These are phyloP conservation scores for Dianthus caryophyllus DNA, from an alignment of 148 eudicot species.

Conservation along the genomic window DNA sequence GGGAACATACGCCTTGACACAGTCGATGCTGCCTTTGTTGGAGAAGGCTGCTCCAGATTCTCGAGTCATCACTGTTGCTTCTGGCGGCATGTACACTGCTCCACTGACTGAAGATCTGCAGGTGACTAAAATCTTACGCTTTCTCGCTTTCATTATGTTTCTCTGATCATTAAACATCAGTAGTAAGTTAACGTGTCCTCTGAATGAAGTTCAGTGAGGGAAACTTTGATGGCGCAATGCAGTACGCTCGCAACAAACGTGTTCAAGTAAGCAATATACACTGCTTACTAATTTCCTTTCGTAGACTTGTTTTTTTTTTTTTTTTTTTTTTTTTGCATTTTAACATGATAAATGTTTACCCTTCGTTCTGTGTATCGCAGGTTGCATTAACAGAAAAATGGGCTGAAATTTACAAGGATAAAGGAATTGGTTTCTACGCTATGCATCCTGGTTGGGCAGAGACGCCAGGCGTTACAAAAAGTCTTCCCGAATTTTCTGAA, in stretches of 20 bases:
- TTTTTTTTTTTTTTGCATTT: too few species aligned
- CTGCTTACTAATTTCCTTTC: neutral
- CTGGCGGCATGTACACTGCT: constrained; percentile 84
- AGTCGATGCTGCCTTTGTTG: constrained; percentile 64
- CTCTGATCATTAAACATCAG: neutral
- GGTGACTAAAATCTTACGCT: constrained; percentile 30
- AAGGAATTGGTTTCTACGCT: constrained; percentile 61
- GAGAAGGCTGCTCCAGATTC: constrained; percentile 93
- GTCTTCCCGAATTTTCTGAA: constrained; percentile 73
- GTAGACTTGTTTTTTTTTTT: too few species aligned
- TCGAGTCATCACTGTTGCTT: constrained; percentile 83
- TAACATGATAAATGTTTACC: too few species aligned
- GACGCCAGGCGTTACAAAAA: constrained; percentile 81
- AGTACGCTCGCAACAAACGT: constrained; percentile 89
- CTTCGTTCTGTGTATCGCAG: constrained; percentile 27
- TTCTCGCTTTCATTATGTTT: neutral
- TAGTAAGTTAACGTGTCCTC: constrained; percentile 2
- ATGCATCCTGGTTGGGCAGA: constrained; percentile 99
- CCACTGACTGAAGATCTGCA: constrained; percentile 82
- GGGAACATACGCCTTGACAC: constrained; percentile 76
- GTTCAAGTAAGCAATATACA: constrained; percentile 53
- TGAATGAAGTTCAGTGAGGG: constrained; percentile 53
- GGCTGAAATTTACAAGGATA: constrained; percentile 62
- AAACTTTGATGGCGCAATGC: constrained; percentile 58
- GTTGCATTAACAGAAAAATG: constrained; percentile 91